Evolutionary conservation across 73 alveolate species (phyloP), one percentile per base, ranked within the genome.

Genomic region (Paramecium bursaria): DNA sequence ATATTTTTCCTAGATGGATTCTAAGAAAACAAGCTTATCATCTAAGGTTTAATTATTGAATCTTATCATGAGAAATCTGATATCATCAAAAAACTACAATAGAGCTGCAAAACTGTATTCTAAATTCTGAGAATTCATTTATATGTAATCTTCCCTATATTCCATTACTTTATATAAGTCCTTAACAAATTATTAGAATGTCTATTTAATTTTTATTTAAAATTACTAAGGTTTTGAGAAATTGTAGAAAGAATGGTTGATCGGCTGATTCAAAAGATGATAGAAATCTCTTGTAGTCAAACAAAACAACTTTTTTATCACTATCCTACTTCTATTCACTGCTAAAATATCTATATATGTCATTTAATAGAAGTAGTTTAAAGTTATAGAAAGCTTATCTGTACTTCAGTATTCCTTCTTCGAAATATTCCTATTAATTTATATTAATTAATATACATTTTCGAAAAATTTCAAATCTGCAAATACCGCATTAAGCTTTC

Each of bases 131-230:
- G 35, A 39, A 35, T 67, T 67, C 5, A 15, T 67, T 42, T 67
- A 39, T 7, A 67, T 67, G 25, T 39, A 67, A 3, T 67, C 82
- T 17, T 33, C 82, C 44, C 82, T 33, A 19, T 67, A 67, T 67
- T 67, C 82, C 82, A 67, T 67, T 21, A 67, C 82, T 67, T 67
- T 67, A 67, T 67, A 67, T 19, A 67, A 47, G 44, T 67, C 82
- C 22, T 67, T 67, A 25, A 67, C 82, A 67, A 67, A 67, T 33
- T 31, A 67, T 67, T 67, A 25, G 44, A 67, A 67, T 5, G 82
- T 39, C 49, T 39, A 39, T 5, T 7, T 7, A 39, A 7, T 5
- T 7, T 39, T 7, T 39, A 39, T 39, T 39, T 39, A 7, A 7
- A 11, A 39, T 39, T 39, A 39, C 49, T 9, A 67, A 19, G 5